These are phyloP conservation scores for Fusarium sp. DNA, from an alignment of 2,329 filamentous ascomycete genomes.

Conservation along the genomic window DNA sequence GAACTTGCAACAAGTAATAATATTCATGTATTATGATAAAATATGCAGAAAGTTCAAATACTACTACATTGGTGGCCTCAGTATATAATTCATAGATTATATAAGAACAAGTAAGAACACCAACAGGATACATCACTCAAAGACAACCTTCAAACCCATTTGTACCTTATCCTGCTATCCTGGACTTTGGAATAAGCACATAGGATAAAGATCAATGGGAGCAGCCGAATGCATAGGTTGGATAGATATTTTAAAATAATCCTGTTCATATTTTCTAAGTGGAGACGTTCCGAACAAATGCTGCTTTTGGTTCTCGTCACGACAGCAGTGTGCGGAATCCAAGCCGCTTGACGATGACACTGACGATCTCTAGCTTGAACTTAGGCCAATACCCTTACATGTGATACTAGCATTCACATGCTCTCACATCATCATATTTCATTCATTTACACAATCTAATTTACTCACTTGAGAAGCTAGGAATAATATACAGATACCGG, in stretches of 20 bases:
- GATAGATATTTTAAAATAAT: neutral
- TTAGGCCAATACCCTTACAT: neutral
- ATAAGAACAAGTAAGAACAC: too few relatives aligned
- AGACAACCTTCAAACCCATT: neutral
- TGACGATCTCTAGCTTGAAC: neutral
- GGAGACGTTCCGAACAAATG: neutral
- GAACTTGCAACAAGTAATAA: neutral
- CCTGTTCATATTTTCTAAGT: too few relatives aligned
- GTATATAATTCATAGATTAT: fast-evolving
- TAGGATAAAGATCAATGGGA: neutral
- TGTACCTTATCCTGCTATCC: neutral
- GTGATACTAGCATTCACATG: conserved; percentile 3
- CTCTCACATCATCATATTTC: neutral
- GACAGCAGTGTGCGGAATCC: neutral
- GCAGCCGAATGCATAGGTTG: neutral
- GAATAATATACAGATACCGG: neutral
- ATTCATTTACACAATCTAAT: neutral
- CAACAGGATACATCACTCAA: neutral
- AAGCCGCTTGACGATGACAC: neutral
- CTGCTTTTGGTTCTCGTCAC: neutral
- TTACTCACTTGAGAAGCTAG: neutral
- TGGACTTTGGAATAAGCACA: neutral
- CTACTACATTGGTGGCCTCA: neutral
- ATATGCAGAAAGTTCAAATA: fast-evolving
- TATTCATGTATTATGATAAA: neutral